phyloP scores from a whole-genome alignment of 148 eudicot genomes.

The Tetragonia tetragonoides region DNA sequence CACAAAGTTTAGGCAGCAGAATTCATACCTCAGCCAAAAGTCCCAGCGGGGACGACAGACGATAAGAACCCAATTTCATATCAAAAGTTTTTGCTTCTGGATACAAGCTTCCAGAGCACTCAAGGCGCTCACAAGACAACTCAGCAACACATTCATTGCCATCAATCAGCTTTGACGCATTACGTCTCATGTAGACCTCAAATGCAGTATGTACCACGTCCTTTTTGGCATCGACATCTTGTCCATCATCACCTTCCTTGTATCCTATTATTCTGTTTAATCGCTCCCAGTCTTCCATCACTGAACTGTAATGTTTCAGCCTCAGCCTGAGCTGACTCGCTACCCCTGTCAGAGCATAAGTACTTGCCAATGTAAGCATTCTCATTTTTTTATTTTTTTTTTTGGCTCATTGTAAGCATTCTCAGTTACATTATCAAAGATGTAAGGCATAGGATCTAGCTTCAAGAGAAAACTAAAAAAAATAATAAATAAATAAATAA shows the following conservation, averaged over 20 bases:
- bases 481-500: no score
- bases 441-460: background rate
- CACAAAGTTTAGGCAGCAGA: constrained; percentile 15
- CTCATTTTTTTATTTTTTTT: no score
- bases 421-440: background rate
- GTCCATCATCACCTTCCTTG: constrained; percentile 73
- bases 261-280: constrained; percentile 83
- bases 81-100: constrained; percentile 78
- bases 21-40: constrained; percentile 77
- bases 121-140: constrained; percentile 83
- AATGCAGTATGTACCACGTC: constrained; percentile 60
- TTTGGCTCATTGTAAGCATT: background rate
- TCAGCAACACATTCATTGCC: constrained; percentile 67
- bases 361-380: constrained; percentile 7
- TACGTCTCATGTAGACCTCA: constrained; percentile 93
- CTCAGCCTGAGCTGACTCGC: constrained; percentile 56
- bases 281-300: constrained; percentile 88
- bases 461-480: constrained; percentile 1
- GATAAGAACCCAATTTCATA: constrained; percentile 88
- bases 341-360: constrained; percentile 48
- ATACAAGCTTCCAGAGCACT: constrained; percentile 70
- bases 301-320: constrained; percentile 58
- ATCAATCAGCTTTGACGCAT: constrained; percentile 84
- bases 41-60: constrained; percentile 82
- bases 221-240: constrained; percentile 38